Evolutionary conservation across 805 yeast species (phyloP).

Genomic region (Yarrowia alimentaria): DNA sequence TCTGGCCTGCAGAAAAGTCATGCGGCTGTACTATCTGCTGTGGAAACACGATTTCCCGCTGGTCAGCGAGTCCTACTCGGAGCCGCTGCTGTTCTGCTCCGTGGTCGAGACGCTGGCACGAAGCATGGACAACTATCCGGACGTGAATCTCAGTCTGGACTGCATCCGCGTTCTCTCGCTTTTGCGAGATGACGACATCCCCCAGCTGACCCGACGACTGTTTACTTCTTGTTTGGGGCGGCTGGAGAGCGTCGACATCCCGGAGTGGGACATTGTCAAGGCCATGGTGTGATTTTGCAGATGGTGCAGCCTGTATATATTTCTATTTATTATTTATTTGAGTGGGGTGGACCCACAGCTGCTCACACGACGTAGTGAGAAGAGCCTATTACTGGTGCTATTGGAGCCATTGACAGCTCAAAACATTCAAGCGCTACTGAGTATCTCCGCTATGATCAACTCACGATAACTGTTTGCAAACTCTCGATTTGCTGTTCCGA

Average conservation of each 20-base stretch:
- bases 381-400: too few relatives aligned
- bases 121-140: conserved; percentile 7
- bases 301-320: too few relatives aligned
- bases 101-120: conserved; percentile 8
- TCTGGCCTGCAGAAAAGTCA: conserved; percentile 1
- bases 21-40: conserved; percentile 10
- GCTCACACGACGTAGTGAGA: too few relatives aligned
- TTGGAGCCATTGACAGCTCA: too few relatives aligned
- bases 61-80: not conserved
- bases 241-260: conserved; percentile 1
- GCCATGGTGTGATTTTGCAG: conserved; percentile 1
- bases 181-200: conserved; percentile 10
- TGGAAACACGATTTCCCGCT: conserved; percentile 11
- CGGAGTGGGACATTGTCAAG: not conserved
- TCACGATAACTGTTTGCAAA: too few relatives aligned
- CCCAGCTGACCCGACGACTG: conserved; percentile 1
- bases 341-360: too few relatives aligned
- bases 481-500: too few relatives aligned
- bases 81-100: conserved; percentile 8
- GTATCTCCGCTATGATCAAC: too few relatives aligned
- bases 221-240: conserved; percentile 13
- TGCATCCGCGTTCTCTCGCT: conserved; percentile 17
- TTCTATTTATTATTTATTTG: too few relatives aligned
- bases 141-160: conserved; percentile 3
- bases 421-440: too few relatives aligned